Evolutionary conservation across 768 basidiomycete species (phyloP).

Genomic region (Kwoniella botswanensis): DNA sequence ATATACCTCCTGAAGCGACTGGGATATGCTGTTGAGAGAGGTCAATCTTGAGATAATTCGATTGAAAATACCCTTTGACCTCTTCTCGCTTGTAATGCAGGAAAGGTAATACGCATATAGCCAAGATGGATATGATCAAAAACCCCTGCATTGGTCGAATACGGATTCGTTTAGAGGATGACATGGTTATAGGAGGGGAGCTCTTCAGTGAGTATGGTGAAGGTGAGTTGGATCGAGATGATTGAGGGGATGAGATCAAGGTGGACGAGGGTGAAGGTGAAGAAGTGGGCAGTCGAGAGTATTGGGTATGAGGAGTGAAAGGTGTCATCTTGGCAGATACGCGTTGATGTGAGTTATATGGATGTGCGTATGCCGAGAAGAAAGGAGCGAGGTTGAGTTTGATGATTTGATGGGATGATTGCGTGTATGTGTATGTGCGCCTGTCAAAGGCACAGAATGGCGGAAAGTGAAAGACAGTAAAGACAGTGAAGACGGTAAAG

Average conservation of each 20-base stretch:
- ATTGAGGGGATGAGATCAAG: not conserved
- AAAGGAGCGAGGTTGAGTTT: not conserved
- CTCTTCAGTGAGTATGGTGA: conserved; percentile 8
- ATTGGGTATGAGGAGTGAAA: conserved; percentile 11
- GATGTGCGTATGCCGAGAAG: not conserved
- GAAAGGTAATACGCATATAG: conserved; percentile 22
- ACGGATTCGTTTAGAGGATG: conserved; percentile 14
- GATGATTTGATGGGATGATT: not conserved
- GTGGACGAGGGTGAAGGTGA: conserved; percentile 2
- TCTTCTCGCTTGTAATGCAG: conserved; percentile 18
- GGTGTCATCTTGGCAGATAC: conserved; percentile 17
- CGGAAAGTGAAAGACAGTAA: not conserved
- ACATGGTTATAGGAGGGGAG: conserved; percentile 10
- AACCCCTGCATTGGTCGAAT: conserved; percentile 27
- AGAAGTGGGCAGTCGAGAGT: conserved; percentile 17
- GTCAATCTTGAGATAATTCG: conserved; percentile 14
- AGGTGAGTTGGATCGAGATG: conserved; percentile 9
- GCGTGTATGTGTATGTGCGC: not conserved
- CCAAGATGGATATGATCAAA: conserved; percentile 26
- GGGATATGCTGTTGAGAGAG: conserved; percentile 27
- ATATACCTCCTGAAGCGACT: conserved; percentile 30
- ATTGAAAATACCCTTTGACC: conserved; percentile 17
- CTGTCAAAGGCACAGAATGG: conserved; percentile 1
- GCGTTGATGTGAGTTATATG: not conserved
- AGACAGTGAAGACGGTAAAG: not conserved